Evolutionary conservation across 805 yeast species (phyloP).

Genomic region (Kluyveromyces nonfermentans): DNA sequence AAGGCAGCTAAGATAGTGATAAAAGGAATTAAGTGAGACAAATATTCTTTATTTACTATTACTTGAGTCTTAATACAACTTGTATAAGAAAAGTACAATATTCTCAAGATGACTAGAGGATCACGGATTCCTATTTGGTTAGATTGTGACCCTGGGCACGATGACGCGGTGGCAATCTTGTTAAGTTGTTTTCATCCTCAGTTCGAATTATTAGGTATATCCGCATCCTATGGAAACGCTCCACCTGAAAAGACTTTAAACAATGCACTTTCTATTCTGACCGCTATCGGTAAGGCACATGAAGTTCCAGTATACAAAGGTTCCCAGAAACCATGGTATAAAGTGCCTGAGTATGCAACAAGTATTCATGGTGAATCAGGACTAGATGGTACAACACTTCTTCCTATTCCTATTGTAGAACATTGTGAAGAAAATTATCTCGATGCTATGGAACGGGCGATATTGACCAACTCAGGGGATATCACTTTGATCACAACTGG

Average conservation of each 20-base stretch:
- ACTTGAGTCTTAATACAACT: background rate
- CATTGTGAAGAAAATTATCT: slow-evolving; percentile 30
- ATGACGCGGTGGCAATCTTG: slow-evolving; percentile 70
- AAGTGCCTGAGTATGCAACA: slow-evolving; percentile 42
- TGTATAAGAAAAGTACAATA: background rate
- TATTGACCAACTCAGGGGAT: slow-evolving; percentile 35
- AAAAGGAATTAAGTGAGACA: no score
- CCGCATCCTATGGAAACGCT: slow-evolving; percentile 69
- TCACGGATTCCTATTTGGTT: slow-evolving; percentile 63
- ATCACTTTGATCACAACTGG: slow-evolving; percentile 67
- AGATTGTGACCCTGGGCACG: slow-evolving; percentile 92
- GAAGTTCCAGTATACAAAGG: slow-evolving; percentile 63
- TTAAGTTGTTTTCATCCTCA: slow-evolving; percentile 52
- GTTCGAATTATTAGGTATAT: slow-evolving; percentile 54
- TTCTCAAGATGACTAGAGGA: background rate
- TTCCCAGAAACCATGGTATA: slow-evolving; percentile 44
- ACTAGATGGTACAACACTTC: slow-evolving; percentile 59
- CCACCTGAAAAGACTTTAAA: slow-evolving; percentile 53
- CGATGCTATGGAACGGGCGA: slow-evolving; percentile 35
- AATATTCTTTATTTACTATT: no score
- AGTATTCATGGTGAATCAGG: slow-evolving; percentile 70
- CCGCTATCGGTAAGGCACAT: slow-evolving; percentile 39
- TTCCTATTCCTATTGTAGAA: slow-evolving; percentile 39
- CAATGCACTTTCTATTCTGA: slow-evolving; percentile 59
- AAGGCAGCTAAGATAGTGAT: no score